Evolutionary conservation across 306 rosid species (phyloP), one percentile per base, ranked within the genome.

Genomic region (Chamaecrista fasciculata): DNA sequence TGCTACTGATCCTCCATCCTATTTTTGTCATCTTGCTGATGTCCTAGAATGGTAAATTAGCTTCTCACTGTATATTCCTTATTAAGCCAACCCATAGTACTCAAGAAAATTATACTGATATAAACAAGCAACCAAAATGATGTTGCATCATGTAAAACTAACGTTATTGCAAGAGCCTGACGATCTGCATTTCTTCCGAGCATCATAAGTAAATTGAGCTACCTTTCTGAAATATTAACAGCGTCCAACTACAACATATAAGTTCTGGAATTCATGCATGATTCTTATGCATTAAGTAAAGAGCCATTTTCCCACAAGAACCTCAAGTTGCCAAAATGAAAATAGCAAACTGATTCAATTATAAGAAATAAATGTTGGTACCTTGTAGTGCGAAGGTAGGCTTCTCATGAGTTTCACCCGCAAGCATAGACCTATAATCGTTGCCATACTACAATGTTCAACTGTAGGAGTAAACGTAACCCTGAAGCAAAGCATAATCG

Each of bases 371-470:
- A 2, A 6, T 56, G 24, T 23, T 15, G 19, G 20, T 81, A 95
- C 97, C 97, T 95, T 95, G 81, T 81, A 95, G 34, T 91, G 91
- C 6, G 83, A 77, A 74, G 97, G 99, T 66, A 95, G 69, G 83
- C 92, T 89, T 82, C 95, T 91, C 82, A 84, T 60, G 70, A 91
- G 99, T 77, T 95, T 91, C 52, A 89, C 99, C 15, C 95, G 82
- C 46, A 95, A 42, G 85, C 99, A 95, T 44, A 95, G 87, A 70
- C 99, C 99, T 70, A 95, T 95, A 67, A 95, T 70, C 1, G 97
- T 84, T 12, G 96, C 99, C 99, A 95, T 95, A 66, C 95, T 91
- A 71, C 99, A 95, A 80, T 95, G 99, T 83, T 88, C 90, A 65
- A 95, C 95, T 0, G 97, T 91, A 9, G 99, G 97, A 65, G 97